A percentile compares a stretch with the other conserved stretches of the same genome.
These are phyloP conservation scores for Trametes cubensis DNA, from an alignment of 768 basidiomycete genomes.

Conservation along the genomic window DNA sequence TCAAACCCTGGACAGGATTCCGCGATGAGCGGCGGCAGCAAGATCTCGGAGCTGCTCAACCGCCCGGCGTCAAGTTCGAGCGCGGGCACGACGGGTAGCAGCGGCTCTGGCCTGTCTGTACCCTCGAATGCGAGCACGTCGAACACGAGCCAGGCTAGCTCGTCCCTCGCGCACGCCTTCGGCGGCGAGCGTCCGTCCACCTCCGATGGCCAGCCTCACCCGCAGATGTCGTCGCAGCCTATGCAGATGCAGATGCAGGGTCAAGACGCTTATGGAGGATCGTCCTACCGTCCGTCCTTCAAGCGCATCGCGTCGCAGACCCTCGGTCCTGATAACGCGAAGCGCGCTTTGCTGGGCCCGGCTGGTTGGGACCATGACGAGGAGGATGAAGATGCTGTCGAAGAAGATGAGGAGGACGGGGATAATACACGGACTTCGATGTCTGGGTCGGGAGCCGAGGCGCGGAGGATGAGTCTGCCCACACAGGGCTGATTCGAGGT, in stretches of 20 bases:
- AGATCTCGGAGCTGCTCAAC: constrained; percentile 28
- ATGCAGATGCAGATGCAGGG: background rate
- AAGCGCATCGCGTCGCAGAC: constrained; percentile 77
- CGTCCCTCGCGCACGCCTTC: constrained; percentile 29
- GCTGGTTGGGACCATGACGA: constrained; percentile 38
- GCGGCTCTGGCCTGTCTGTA: constrained; percentile 9
- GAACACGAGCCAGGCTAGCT: constrained; percentile 32
- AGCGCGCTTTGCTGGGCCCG: constrained; percentile 49
- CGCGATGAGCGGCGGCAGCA: constrained; percentile 11
- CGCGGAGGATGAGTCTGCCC: constrained; percentile 14
- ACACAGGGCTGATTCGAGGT: constrained; percentile 1
- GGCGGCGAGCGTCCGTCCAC: constrained; percentile 6
- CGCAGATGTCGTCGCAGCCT: constrained; percentile 8
- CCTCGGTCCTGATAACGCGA: constrained; percentile 59
- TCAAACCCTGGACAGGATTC: background rate
- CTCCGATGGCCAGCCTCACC: constrained; percentile 5
- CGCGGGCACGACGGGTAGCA: constrained; percentile 14
- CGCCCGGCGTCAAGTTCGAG: constrained; percentile 44
- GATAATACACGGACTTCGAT: background rate
- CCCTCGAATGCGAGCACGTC: constrained; percentile 37
- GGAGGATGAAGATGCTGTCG: constrained; percentile 26
- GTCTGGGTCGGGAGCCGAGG: background rate
- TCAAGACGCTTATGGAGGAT: background rate
- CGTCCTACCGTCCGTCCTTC: constrained; percentile 57
- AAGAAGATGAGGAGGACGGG: constrained; percentile 9